These are phyloP conservation scores for Podochytrium sp. DNA, from an alignment of 192 early-diverging fungal species.

Conservation along the genomic window DNA sequence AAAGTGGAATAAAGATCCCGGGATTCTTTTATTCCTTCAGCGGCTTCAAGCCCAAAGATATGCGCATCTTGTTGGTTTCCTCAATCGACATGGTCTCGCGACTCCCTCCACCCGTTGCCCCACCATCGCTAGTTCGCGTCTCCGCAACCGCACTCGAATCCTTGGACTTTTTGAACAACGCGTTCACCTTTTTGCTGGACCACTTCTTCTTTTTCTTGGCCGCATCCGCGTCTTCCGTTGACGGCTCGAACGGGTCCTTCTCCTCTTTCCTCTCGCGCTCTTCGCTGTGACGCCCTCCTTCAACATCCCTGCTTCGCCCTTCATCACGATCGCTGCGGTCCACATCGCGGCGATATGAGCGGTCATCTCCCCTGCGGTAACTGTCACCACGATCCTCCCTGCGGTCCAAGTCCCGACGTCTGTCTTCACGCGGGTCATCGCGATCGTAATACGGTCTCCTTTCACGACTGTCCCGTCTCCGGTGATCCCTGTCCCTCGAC, in stretches of 20 bases:
- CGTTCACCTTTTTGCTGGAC: constrained; percentile 54
- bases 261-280: not conserved
- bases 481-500: not conserved
- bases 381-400: not conserved
- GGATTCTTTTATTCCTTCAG: constrained; percentile 37
- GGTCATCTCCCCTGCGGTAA: not conserved
- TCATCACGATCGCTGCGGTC: constrained; percentile 5
- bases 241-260: not conserved
- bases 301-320: too few species aligned
- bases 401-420: not conserved
- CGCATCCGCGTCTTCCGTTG: not conserved
- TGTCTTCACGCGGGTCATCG: not conserved
- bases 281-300: not conserved
- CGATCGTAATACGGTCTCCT: not conserved
- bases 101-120: constrained; percentile 29
- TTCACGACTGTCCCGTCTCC: not conserved
- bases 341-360: not conserved
- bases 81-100: constrained; percentile 47
- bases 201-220: constrained; percentile 47
- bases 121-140: not conserved
- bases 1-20: too few species aligned
- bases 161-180: constrained; percentile 53
- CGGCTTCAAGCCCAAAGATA: constrained; percentile 52
- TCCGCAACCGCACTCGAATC: not conserved
- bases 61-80: constrained; percentile 56